Conservation (phyloP, 257 asterid species). For the Solanum etuberosum region DNA sequence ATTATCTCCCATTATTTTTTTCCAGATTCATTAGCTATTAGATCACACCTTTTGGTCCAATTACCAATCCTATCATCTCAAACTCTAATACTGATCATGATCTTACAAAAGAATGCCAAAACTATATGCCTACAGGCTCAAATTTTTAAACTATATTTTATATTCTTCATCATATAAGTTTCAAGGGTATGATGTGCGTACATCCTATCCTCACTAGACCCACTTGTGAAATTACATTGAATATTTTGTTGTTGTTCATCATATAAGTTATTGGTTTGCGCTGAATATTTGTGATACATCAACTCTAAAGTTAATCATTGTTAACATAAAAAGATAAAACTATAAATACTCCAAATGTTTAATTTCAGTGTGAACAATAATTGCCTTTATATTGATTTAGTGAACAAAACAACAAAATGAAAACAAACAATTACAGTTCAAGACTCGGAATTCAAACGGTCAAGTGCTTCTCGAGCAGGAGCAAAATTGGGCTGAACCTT, state of each 20-base stretch:
- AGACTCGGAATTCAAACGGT: conserved; percentile 17
- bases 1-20: not conserved
- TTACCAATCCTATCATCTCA: not conserved
- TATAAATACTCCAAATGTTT: not conserved
- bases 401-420: not conserved
- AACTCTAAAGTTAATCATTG: not conserved
- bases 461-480: conserved; percentile 33
- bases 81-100: not conserved
- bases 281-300: not conserved
- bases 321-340: not conserved
- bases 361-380: not conserved
- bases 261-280: not conserved
- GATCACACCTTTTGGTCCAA: not conserved
- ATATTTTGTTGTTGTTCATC: not conserved
- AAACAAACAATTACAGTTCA: not conserved
- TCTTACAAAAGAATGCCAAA: not conserved
- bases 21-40: not conserved
- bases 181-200: not conserved
- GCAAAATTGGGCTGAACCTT: conserved; percentile 23
- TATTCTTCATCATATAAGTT: not conserved
- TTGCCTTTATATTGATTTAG: not conserved
- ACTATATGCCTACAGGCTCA: not conserved
- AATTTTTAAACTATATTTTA: not conserved
- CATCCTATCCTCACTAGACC: not conserved
- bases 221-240: too few species aligned